These are phyloP conservation scores for Botrytis porri DNA, from an alignment of 2,329 filamentous ascomycete genomes.

Conservation along the genomic window DNA sequence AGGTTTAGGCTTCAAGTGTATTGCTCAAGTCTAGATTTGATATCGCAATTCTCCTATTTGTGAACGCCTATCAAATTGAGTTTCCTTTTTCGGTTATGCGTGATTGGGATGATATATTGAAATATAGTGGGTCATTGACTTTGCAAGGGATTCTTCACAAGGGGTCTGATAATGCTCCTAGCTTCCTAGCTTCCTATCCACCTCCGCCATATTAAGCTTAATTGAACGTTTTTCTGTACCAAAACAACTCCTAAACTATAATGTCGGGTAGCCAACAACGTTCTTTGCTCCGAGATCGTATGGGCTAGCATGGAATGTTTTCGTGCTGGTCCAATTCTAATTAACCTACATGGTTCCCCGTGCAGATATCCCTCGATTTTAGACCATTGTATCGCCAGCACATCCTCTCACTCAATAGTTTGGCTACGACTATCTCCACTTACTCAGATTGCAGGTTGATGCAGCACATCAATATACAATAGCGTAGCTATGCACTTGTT, in stretches of 20 bases:
- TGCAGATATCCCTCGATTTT: background rate
- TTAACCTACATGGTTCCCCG: background rate
- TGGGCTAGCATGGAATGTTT: background rate
- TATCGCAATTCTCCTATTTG: background rate
- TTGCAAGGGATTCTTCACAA: background rate
- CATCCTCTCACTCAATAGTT: conserved; percentile 2
- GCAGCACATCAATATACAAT: conserved; percentile 16
- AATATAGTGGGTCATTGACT: background rate
- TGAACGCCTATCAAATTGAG: background rate
- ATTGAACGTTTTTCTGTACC: conserved; percentile 9
- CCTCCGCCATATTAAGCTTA: conserved; percentile 15
- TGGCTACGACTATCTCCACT: background rate
- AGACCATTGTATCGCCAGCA: conserved; percentile 8
- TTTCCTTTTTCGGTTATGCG: conserved; percentile 1
- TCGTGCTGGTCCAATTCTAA: background rate
- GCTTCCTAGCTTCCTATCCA: background rate
- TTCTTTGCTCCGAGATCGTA: background rate
- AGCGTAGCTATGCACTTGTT: background rate
- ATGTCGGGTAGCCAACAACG: background rate
- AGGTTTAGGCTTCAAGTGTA: background rate
- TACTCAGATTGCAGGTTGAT: background rate
- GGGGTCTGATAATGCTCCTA: background rate
- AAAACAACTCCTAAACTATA: background rate
- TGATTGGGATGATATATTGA: background rate
- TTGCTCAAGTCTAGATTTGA: background rate